These are phyloP conservation scores for Seminavis robusta DNA, from an alignment of 108 stramenopile species.

Conservation along the genomic window DNA sequence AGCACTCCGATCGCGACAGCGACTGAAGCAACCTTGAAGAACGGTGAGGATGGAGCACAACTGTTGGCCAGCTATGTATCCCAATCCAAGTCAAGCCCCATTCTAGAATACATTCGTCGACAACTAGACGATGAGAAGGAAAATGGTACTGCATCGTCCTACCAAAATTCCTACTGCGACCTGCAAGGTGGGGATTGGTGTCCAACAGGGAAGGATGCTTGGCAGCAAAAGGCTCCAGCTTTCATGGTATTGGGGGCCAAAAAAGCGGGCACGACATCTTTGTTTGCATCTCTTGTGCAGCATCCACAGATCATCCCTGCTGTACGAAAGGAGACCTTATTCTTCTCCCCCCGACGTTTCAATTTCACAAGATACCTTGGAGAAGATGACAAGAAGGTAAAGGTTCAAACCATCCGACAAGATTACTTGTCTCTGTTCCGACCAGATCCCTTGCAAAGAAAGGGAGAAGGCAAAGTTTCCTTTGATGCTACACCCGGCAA, in stretches of 20 bases:
- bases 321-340: slow-evolving; percentile 68
- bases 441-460: neutral
- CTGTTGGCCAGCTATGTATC: no score
- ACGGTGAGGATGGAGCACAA: no score
- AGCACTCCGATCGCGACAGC: no score
- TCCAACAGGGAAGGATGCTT: no score
- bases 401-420: neutral
- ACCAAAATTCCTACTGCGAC: no score
- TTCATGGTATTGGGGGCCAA: slow-evolving; percentile 79
- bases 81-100: no score
- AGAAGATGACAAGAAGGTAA: neutral
- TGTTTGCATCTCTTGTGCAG: slow-evolving; percentile 75
- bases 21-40: no score
- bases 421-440: neutral
- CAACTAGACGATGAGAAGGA: no score
- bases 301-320: slow-evolving; percentile 71
- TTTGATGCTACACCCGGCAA: neutral
- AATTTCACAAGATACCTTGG: neutral
- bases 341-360: slow-evolving; percentile 22
- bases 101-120: no score
- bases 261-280: slow-evolving; percentile 84
- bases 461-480: neutral
- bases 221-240: slow-evolving; percentile 21
- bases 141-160: no score
- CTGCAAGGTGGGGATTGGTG: neutral